Evolutionary conservation across 1,284 basidiomycete species (phyloP).

Genomic region (Tilletiopsis washingtonensis): DNA sequence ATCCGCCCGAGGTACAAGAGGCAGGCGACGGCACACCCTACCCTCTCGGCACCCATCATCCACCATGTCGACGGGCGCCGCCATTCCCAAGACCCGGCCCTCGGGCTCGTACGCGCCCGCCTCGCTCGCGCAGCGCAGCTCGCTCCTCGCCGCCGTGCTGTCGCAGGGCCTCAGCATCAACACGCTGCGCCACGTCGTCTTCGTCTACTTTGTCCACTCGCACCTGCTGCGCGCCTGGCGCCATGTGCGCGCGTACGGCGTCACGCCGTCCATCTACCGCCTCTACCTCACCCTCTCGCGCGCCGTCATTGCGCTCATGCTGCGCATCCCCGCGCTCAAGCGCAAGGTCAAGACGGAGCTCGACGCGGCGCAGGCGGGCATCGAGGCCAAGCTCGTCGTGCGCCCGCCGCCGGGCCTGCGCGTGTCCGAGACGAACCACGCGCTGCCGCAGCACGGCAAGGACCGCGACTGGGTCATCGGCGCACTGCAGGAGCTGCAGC

Average conservation of each 20-base stretch:
- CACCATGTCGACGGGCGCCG: too few species aligned
- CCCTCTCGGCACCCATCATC: too few species aligned
- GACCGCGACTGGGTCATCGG: slow-evolving; percentile 29
- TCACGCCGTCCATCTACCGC: slow-evolving; percentile 27
- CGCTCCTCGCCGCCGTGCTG: not conserved
- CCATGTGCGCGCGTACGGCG: slow-evolving; percentile 33
- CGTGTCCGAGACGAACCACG: slow-evolving; percentile 17
- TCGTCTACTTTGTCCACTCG: slow-evolving; percentile 24
- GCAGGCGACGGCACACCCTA: too few species aligned
- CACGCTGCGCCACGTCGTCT: slow-evolving; percentile 12
- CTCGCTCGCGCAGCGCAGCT: too few species aligned
- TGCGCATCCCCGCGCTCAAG: slow-evolving; percentile 35
- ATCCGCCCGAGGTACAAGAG: too few species aligned
- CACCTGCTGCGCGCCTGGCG: slow-evolving; percentile 21
- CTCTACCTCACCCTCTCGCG: slow-evolving; percentile 24
- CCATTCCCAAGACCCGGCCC: too few species aligned
- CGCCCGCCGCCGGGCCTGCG: slow-evolving; percentile 7
- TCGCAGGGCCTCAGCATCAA: not conserved
- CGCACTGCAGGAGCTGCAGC: slow-evolving; percentile 33
- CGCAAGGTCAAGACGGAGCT: slow-evolving; percentile 38
- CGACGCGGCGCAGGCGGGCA: slow-evolving; percentile 26
- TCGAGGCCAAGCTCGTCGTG: slow-evolving; percentile 39
- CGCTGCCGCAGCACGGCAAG: slow-evolving; percentile 33
- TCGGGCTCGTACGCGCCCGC: too few species aligned
- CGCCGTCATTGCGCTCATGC: slow-evolving; percentile 21